A percentile compares a stretch with the other conserved stretches of the same genome.
These are phyloP conservation scores for Fusarium concolor DNA, from an alignment of 2,329 filamentous ascomycete species.

Conservation along the genomic window DNA sequence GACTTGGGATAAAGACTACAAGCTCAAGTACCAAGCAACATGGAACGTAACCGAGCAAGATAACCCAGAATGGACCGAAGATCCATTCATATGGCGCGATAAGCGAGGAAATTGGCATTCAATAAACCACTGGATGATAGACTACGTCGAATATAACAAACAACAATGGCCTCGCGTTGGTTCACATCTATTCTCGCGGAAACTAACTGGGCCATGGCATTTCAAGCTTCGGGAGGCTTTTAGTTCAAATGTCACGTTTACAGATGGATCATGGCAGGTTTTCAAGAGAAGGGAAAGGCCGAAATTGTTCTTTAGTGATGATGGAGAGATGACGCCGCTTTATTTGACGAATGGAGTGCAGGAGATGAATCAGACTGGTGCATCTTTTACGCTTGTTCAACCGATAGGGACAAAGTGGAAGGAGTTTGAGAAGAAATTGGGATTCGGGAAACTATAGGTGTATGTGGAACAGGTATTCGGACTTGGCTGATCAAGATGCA, in stretches of 20 bases:
- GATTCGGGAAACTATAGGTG: not conserved
- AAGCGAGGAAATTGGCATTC: constrained; percentile 51
- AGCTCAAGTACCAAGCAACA: constrained; percentile 13
- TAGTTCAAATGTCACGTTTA: constrained; percentile 48
- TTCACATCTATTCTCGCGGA: constrained; percentile 46
- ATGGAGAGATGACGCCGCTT: constrained; percentile 56
- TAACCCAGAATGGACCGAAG: constrained; percentile 43
- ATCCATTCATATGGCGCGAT: constrained; percentile 51
- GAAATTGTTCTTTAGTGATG: constrained; percentile 61
- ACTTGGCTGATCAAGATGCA: no score
- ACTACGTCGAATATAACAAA: constrained; percentile 42
- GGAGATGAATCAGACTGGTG: constrained; percentile 42
- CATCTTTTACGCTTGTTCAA: constrained; percentile 27
- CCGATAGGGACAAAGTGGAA: constrained; percentile 30
- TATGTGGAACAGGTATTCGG: no score
- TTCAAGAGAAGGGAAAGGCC: constrained; percentile 60
- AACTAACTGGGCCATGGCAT: constrained; percentile 47
- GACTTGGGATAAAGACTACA: not conserved
- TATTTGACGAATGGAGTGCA: constrained; percentile 62
- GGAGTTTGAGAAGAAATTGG: constrained; percentile 17
- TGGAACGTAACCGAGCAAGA: constrained; percentile 31
- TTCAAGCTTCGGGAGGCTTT: constrained; percentile 46
- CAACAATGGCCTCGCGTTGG: constrained; percentile 48
- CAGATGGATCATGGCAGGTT: constrained; percentile 54
- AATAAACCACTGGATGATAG: constrained; percentile 49